These are phyloP conservation scores for Boeremia exigua DNA, from an alignment of 2,329 filamentous ascomycete species.

Conservation along the genomic window DNA sequence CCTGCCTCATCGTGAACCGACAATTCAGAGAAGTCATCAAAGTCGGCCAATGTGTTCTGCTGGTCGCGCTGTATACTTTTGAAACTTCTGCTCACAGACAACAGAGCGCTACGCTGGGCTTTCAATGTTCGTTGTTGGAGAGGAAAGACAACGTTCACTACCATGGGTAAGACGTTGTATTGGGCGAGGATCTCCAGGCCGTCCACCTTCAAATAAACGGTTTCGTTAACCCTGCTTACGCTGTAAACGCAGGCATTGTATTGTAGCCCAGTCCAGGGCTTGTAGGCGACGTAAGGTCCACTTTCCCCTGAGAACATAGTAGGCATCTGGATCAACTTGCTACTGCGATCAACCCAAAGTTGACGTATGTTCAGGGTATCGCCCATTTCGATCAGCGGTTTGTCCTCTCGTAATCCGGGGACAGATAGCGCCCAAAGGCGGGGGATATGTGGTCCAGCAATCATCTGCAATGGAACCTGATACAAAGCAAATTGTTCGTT, in stretches of 20 bases:
- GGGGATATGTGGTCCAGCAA: background rate
- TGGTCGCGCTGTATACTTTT: background rate
- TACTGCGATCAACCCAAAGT: slow-evolving; percentile 25
- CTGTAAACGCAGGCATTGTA: slow-evolving; percentile 30
- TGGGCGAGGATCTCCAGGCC: slow-evolving; percentile 8
- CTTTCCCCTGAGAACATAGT: background rate
- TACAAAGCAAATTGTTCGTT: slow-evolving; percentile 31
- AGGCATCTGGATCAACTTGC: slow-evolving; percentile 15
- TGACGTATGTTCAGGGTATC: slow-evolving; percentile 43
- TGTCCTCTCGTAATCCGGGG: slow-evolving; percentile 43
- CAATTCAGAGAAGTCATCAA: background rate
- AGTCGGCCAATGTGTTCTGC: background rate
- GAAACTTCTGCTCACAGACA: slow-evolving; percentile 2
- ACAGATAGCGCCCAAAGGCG: slow-evolving; percentile 27
- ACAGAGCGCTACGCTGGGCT: background rate
- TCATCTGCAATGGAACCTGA: slow-evolving; percentile 16
- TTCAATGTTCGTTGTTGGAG: slow-evolving; percentile 12
- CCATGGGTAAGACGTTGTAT: slow-evolving; percentile 11
- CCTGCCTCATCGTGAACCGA: background rate
- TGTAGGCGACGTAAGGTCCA: background rate
- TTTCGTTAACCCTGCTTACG: slow-evolving; percentile 32
- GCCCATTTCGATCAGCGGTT: slow-evolving; percentile 39
- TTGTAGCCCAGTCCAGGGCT: slow-evolving; percentile 28
- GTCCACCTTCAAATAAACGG: slow-evolving; percentile 29
- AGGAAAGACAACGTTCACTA: slow-evolving; percentile 35